phyloP scores from a whole-genome alignment of 371 early-diverging fungal species.

The Fennellomyces sp. region DNA sequence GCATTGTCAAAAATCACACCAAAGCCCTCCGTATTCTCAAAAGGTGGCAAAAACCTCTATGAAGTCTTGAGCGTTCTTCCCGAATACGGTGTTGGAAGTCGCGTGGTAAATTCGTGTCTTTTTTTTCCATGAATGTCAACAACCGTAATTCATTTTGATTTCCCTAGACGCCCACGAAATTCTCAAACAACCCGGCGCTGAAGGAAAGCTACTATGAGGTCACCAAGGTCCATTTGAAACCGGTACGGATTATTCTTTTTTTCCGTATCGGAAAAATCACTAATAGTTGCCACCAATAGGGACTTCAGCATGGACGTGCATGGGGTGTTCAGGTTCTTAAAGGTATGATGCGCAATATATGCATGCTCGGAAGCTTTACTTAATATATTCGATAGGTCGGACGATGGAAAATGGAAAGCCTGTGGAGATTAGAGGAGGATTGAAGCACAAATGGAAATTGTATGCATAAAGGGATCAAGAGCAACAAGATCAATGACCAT shows the following conservation, averaged over 20 bases:
- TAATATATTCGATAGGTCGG: slow-evolving; percentile 16
- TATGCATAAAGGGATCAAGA: slow-evolving; percentile 5
- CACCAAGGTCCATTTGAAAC: slow-evolving; percentile 36
- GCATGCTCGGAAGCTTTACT: neutral
- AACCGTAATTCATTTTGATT: neutral
- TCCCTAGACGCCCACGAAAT: slow-evolving; percentile 27
- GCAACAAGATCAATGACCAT: neutral
- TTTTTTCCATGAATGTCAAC: neutral
- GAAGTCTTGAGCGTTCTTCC: slow-evolving; percentile 27
- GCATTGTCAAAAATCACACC: slow-evolving; percentile 5
- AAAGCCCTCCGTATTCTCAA: slow-evolving; percentile 18
- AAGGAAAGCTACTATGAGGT: slow-evolving; percentile 37
- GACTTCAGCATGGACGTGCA: slow-evolving; percentile 28
- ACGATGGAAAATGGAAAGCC: slow-evolving; percentile 38
- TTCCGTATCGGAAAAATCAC: neutral
- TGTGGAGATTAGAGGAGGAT: slow-evolving; percentile 33
- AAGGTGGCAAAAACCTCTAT: slow-evolving; percentile 25
- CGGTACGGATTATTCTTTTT: slow-evolving; percentile 15
- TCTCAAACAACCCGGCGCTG: slow-evolving; percentile 25
- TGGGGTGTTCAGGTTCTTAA: slow-evolving; percentile 39
- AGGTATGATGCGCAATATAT: slow-evolving; percentile 16
- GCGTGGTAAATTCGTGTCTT: slow-evolving; percentile 24
- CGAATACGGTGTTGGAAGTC: slow-evolving; percentile 28
- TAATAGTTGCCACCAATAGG: slow-evolving; percentile 10
- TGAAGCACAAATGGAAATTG: slow-evolving; percentile 31